These are phyloP conservation scores for Pythium periplocum DNA, from an alignment of 352 stramenopile species.

Conservation along the genomic window DNA sequence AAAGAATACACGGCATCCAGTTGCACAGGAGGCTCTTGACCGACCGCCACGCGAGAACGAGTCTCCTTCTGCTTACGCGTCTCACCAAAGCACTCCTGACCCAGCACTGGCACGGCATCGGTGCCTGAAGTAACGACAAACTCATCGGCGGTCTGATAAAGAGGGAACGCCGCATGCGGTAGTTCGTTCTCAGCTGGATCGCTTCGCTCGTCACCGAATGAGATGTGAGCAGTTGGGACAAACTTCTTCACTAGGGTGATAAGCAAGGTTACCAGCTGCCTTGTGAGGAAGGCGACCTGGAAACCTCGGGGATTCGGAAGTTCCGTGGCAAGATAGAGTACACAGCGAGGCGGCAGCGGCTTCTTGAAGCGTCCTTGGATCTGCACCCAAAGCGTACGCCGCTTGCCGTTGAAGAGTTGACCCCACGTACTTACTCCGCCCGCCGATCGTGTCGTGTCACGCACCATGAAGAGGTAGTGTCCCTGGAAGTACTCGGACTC, in stretches of 20 bases:
- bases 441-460: constrained; percentile 3
- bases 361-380: constrained; percentile 60
- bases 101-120: constrained; percentile 12
- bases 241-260: constrained; percentile 32
- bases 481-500: constrained; percentile 41
- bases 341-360: constrained; percentile 16
- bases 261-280: constrained; percentile 29
- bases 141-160: constrained; percentile 47
- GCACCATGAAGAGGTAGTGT: constrained; percentile 30
- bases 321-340: constrained; percentile 47
- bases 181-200: constrained; percentile 20
- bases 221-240: constrained; percentile 29
- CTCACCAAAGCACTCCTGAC: constrained; percentile 33
- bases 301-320: constrained; percentile 23
- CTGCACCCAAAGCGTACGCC: constrained; percentile 43
- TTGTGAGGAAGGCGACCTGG: constrained; percentile 27
- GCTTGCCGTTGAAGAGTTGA: constrained; percentile 31
- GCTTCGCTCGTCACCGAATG: constrained; percentile 20
- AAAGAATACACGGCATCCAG: constrained; percentile 52
- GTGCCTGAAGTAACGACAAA: constrained; percentile 25
- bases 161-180: constrained; percentile 40
- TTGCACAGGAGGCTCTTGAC: constrained; percentile 21
- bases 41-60: constrained; percentile 15
- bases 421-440: constrained; percentile 14
- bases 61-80: constrained; percentile 15